Base-by-base conservation (phyloP, 2,329 filamentous ascomycete genomes). In the Curvularia spicifera region DNA sequence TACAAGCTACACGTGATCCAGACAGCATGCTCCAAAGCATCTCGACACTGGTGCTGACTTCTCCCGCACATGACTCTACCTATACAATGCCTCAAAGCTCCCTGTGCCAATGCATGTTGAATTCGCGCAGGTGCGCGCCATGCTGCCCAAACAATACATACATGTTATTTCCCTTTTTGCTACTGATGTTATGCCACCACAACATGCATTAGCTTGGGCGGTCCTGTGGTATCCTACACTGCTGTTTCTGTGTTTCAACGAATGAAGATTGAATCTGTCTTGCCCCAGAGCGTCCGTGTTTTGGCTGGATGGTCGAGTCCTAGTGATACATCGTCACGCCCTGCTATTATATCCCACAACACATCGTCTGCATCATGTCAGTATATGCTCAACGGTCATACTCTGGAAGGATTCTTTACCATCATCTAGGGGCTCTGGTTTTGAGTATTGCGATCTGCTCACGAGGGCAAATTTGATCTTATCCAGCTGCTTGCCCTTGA, bases 401-500 rank as follows among this genome's bases (percentile, higher is more conserved):
- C n/a, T 8, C 15, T 1, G n/a, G 22, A 35, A 22, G 10, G 76
- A 15, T 40, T 15, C 1, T 88, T 83, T 81, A 97, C 94, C 93
- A 79, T 98, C 95, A 66, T 89, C 87, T 46, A 99, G 82, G 79
- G 96, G 96, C 59, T 87, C 85, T 26, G 93, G 90, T 72, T 90
- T 92, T 39, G 90, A 87, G 78, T 91, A 96, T 51, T 87, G 84
- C 35, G 67, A 79, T 68, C 74, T 90, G 83, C 75, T 88, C 83
- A 51, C 64, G 33, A 97, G 85, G 6, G 93, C 91, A 81, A 99
- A 97, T 78, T 96, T 97, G 78, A 99, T 95, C 83, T 98, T 98
- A 78, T 99, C 94, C 67, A 99, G 93, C 65, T 92, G 92, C 83
- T 99, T 99, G 77, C 95, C 96, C 79, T 97, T 97, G 79, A 99